Evolutionary conservation across 2,329 filamentous ascomycete species (phyloP).

Genomic region (Chaetothyriales sp.): DNA sequence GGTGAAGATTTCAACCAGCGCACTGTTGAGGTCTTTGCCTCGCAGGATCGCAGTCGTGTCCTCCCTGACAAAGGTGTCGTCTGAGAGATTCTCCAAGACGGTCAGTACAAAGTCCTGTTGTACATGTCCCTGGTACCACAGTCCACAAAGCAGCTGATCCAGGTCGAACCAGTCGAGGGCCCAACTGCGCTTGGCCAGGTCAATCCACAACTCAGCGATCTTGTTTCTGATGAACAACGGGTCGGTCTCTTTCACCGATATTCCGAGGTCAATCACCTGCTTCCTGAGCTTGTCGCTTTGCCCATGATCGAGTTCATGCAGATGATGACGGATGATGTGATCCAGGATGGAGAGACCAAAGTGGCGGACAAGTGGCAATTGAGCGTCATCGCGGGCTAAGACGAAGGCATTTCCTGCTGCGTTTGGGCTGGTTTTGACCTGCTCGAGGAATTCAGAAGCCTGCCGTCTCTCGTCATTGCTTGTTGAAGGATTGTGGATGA

Average conservation of each 20-base stretch:
- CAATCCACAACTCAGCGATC: slow-evolving; percentile 84
- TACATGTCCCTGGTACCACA: slow-evolving; percentile 52
- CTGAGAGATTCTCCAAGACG: slow-evolving; percentile 78
- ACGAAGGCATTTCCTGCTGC: slow-evolving; percentile 74
- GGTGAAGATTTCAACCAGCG: slow-evolving; percentile 87
- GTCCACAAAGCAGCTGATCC: slow-evolving; percentile 64
- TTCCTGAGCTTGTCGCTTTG: slow-evolving; percentile 54
- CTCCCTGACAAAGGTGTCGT: slow-evolving; percentile 85
- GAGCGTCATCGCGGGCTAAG: slow-evolving; percentile 59
- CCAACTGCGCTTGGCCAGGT: slow-evolving; percentile 87
- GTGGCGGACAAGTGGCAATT: slow-evolving; percentile 72
- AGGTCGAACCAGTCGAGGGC: slow-evolving; percentile 86
- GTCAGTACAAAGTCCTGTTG: slow-evolving; percentile 80
- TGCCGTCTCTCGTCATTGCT: slow-evolving; percentile 67
- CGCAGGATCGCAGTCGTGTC: slow-evolving; percentile 72
- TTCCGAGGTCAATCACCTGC: slow-evolving; percentile 67
- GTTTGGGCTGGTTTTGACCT: slow-evolving; percentile 61
- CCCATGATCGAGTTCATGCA: slow-evolving; percentile 54
- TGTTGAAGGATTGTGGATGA: slow-evolving; percentile 71
- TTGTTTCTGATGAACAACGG: slow-evolving; percentile 82
- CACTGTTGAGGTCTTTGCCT: slow-evolving; percentile 70
- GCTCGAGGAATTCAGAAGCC: slow-evolving; percentile 73
- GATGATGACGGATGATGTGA: slow-evolving; percentile 73
- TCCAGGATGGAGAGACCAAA: slow-evolving; percentile 88
- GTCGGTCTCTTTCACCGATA: slow-evolving; percentile 54